These are phyloP conservation scores for Martiniozyma asiatica DNA, from an alignment of 1,139 yeast species.

Conservation along the genomic window DNA sequence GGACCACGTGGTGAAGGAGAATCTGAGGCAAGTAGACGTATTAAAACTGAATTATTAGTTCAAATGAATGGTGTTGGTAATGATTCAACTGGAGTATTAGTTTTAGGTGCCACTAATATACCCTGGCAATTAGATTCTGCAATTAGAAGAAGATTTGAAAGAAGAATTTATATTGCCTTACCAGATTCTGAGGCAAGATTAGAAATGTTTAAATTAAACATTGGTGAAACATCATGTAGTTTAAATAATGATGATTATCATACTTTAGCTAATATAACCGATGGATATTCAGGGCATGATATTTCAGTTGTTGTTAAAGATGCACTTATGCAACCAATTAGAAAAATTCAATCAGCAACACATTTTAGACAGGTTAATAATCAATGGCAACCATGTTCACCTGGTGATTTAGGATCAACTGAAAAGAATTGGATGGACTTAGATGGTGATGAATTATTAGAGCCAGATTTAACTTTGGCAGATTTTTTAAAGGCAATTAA, in stretches of 20 bases:
- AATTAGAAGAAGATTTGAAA: constrained; percentile 89
- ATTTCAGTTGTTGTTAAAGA: constrained; percentile 93
- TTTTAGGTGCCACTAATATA: constrained; percentile 93
- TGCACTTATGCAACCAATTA: constrained; percentile 94
- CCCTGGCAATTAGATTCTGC: constrained; percentile 99
- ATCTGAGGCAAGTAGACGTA: constrained; percentile 91
- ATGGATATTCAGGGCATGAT: constrained; percentile 97
- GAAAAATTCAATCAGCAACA: constrained; percentile 92
- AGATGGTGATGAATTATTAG: constrained; percentile 76
- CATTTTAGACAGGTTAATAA: constrained; percentile 62
- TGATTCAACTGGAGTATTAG: constrained; percentile 85
- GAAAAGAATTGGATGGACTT: constrained; percentile 94
- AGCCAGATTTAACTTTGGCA: constrained; percentile 80
- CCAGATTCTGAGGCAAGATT: constrained; percentile 90
- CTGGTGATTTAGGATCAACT: constrained; percentile 76
- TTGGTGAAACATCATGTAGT: constrained; percentile 81
- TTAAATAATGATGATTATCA: constrained; percentile 64
- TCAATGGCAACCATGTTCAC: constrained; percentile 84
- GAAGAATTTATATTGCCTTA: constrained; percentile 85
- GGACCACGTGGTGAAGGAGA: constrained; percentile 99
- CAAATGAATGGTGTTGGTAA: constrained; percentile 99
- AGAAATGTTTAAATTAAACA: constrained; percentile 87
- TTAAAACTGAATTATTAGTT: constrained; percentile 88
- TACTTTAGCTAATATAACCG: constrained; percentile 83
- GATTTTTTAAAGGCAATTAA: constrained; percentile 91